These are phyloP conservation scores for Stephania cephalantha DNA, from an alignment of 164 flowering plant genomes.

Conservation along the genomic window DNA sequence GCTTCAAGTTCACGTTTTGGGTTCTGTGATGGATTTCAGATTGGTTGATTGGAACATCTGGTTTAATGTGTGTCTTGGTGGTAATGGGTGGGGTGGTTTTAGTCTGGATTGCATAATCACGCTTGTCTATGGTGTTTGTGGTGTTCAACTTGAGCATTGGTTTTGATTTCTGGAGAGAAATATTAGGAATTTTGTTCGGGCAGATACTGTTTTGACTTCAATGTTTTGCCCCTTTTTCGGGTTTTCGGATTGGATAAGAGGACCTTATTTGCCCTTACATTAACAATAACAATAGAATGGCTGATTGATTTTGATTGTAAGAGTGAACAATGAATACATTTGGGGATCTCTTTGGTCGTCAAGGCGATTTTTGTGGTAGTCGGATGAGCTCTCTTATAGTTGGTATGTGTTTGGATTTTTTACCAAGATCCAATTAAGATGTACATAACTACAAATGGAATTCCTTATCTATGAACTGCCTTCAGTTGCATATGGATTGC, in stretches of 20 bases:
- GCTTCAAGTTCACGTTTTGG: neutral
- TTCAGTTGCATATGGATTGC: neutral
- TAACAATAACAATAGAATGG: neutral
- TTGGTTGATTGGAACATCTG: neutral
- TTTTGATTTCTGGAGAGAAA: neutral
- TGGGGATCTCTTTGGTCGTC: neutral
- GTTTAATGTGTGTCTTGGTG: neutral
- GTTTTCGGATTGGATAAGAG: neutral
- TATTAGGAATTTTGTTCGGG: slow-evolving; percentile 3
- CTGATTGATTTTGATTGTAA: neutral
- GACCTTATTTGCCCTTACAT: neutral
- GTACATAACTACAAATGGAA: too few relatives aligned
- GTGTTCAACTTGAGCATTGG: neutral
- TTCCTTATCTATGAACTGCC: neutral
- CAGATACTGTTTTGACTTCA: neutral
- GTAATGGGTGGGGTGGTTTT: neutral
- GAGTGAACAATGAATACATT: neutral
- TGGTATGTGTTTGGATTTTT: neutral
- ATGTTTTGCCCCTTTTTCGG: neutral
- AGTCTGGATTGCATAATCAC: neutral
- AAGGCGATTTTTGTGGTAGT: neutral
- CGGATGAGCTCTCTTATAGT: neutral
- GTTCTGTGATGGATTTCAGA: neutral
- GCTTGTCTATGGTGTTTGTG: neutral
- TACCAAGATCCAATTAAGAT: neutral